Base-by-base conservation (phyloP, 1,284 basidiomycete genomes). In the Marasmius tenuissimus region DNA sequence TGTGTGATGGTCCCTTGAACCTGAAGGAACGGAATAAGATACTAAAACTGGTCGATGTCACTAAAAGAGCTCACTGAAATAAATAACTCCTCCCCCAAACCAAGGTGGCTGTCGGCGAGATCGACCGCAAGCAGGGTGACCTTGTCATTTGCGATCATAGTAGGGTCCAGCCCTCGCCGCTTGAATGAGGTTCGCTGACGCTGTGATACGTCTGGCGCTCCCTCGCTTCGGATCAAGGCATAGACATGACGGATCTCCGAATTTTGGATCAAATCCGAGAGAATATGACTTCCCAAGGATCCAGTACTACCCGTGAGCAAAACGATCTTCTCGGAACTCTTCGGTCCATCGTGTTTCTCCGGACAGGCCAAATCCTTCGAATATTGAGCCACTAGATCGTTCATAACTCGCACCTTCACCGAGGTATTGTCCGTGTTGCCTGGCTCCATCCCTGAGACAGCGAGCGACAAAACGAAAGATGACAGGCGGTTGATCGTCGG, bases 191-290 rank as follows among this genome's bases (percentile, higher is more conserved):
- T 35, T 20, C 45, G 42, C 37, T 67, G 67, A 38, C 65, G 64
- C 47, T 53, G 22, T 20, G 66, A 62, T 1, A 63, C 8, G 6
- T n/a, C 37, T 11, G 18, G 33, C 27, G 27, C 2, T 63, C 22
- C 65, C 66, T 1, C 65, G 65, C 8, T 35, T 1, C 74, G 67
- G 55, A 76, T 78, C 42, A 70, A 64, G 2, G 73, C 71, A 55
- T 68, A 78, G 0, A 78, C 58, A 0, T 61, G 63, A 4, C 61
- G 45, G 2, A 77, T 69, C 0, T 14, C 49, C 7, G 62, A 50
- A 14, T 59, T 45, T 16, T 12, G 35, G 33, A 48, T 45, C 12
- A 60, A 18, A n/a, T 45, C 33, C 7, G 42, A 18, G 5, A 53
- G 52, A 37, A 60, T 20, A 54, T 54, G 47, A 8, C 37, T 37